These are phyloP conservation scores for Aspergillus nomiae DNA, from an alignment of 2,329 filamentous ascomycete genomes.

Conservation along the genomic window DNA sequence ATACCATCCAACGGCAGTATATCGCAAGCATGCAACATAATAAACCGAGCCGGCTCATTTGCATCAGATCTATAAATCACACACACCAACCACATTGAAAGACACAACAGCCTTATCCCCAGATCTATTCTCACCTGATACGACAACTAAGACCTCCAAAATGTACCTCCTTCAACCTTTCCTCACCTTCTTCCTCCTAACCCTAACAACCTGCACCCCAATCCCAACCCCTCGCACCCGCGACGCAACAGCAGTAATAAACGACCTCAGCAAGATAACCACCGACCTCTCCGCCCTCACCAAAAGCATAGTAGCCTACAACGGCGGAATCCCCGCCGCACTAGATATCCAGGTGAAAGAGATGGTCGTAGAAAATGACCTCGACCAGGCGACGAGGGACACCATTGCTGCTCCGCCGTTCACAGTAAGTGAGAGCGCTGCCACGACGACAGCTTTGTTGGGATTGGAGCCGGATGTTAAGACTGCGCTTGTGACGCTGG, in stretches of 20 bases:
- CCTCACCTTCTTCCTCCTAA: slow-evolving; percentile 2
- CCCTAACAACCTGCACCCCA: background rate
- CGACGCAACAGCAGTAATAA: slow-evolving; percentile 11
- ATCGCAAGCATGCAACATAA: background rate
- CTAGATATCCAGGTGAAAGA: slow-evolving; percentile 10
- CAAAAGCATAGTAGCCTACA: slow-evolving; percentile 5
- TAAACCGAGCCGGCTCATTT: background rate
- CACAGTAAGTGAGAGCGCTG: slow-evolving; percentile 7
- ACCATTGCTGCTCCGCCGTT: slow-evolving; percentile 7
- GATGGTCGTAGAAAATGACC: slow-evolving; percentile 5
- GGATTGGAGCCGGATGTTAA: slow-evolving; percentile 11
- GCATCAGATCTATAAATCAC: background rate
- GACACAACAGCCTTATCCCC: background rate
- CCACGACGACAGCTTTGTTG: slow-evolving; percentile 8
- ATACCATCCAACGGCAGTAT: background rate
- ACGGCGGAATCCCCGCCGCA: background rate
- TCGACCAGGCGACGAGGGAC: slow-evolving; percentile 10
- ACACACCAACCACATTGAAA: background rate
- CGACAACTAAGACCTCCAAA: background rate
- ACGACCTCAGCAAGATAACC: slow-evolving; percentile 11
- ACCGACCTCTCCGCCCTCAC: slow-evolving; percentile 6
- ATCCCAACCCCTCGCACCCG: background rate
- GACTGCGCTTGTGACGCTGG: slow-evolving; percentile 3
- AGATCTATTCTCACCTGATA: background rate
- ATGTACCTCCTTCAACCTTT: slow-evolving; percentile 4